A percentile compares a stretch with the other conserved stretches of the same genome.
These are phyloP conservation scores for Jaminaea rosea DNA, from an alignment of 1,284 basidiomycete species.

Conservation along the genomic window DNA sequence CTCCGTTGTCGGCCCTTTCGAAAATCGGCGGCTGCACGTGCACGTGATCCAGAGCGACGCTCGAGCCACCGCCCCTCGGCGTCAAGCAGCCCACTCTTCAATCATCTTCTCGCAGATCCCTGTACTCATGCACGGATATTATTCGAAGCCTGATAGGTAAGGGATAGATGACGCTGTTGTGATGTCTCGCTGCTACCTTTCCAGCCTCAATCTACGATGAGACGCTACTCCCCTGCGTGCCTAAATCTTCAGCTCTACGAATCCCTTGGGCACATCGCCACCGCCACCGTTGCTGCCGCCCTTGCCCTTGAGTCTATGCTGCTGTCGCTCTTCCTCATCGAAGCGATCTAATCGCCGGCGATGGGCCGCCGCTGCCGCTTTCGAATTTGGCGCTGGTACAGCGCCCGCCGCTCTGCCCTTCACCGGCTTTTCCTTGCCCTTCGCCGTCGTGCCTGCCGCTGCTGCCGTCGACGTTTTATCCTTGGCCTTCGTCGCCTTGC, in stretches of 20 bases:
- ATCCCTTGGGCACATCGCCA: neutral
- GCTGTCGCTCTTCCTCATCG: neutral
- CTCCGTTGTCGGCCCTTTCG: too few species aligned
- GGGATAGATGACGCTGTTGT: too few species aligned
- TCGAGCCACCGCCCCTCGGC: neutral
- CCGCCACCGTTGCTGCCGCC: neutral
- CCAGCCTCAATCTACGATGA: too few species aligned
- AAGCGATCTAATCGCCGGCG: neutral
- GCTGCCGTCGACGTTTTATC: neutral
- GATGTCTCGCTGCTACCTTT: too few species aligned
- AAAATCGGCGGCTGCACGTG: neutral
- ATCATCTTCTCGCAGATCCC: too few species aligned
- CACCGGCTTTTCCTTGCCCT: neutral
- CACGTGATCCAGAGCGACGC: neutral
- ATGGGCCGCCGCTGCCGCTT: neutral
- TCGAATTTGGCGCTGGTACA: neutral
- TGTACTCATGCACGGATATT: too few species aligned
- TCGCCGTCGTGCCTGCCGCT: neutral
- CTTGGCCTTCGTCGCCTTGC: neutral
- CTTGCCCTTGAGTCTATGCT: neutral
- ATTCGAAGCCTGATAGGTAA: too few species aligned
- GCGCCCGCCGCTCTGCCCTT: neutral
- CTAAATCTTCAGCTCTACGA: conserved; percentile 1
- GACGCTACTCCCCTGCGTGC: neutral
- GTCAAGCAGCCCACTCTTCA: too few species aligned